These are phyloP conservation scores for Beauveria medogensis DNA, from an alignment of 2,329 filamentous ascomycete species.

Conservation along the genomic window DNA sequence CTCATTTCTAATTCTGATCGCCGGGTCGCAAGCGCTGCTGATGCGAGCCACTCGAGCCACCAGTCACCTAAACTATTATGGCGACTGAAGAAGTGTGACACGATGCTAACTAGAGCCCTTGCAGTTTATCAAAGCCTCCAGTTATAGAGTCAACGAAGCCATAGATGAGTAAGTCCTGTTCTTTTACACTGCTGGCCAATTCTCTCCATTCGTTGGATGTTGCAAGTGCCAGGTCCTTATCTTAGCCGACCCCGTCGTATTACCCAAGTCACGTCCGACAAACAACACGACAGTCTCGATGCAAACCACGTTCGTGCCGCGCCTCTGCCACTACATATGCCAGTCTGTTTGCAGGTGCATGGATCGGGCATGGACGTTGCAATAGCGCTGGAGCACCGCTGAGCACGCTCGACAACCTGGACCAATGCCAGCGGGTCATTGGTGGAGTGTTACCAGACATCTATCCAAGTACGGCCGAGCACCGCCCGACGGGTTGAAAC, in stretches of 20 bases:
- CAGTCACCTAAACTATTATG: background rate
- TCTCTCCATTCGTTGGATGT: background rate
- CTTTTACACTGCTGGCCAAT: background rate
- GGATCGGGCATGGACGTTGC: background rate
- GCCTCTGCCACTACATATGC: background rate
- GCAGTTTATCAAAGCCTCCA: slow-evolving; percentile 40
- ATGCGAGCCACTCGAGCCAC: background rate
- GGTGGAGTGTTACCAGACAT: slow-evolving; percentile 25
- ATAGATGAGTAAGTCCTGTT: slow-evolving; percentile 47
- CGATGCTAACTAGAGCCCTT: slow-evolving; percentile 1
- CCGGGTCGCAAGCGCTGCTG: background rate
- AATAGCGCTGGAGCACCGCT: slow-evolving; percentile 1
- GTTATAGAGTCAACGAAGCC: slow-evolving; percentile 45
- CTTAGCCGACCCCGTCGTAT: background rate
- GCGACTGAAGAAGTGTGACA: background rate
- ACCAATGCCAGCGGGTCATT: slow-evolving; percentile 16
- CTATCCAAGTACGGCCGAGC: slow-evolving; percentile 30
- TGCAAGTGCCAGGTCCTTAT: background rate
- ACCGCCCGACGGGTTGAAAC: slow-evolving; percentile 28
- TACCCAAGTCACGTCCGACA: background rate
- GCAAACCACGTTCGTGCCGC: background rate
- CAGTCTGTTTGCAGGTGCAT: background rate
- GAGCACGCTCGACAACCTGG: background rate
- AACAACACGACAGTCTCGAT: background rate
- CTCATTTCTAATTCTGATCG: background rate